Percentiles rank a stretch among this genome's conserved stretches.
Conservation (phyloP, 2,329 filamentous ascomycete species). For the Penicillium italicum region DNA sequence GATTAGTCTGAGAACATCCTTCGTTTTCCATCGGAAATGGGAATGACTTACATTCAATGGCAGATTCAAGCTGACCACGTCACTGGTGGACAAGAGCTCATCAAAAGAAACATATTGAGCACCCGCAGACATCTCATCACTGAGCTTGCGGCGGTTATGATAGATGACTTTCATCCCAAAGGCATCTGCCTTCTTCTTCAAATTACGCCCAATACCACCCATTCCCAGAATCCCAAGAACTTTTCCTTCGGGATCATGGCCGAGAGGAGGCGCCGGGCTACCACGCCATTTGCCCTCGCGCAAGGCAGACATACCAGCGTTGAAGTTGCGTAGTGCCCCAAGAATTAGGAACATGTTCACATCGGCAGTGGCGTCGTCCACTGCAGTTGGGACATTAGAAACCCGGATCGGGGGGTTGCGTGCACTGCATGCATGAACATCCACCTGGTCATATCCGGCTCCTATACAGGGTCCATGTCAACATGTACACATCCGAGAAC, state of each 20-base stretch:
- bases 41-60: slow-evolving; percentile 67
- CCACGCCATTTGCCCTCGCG: slow-evolving; percentile 68
- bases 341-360: slow-evolving; percentile 76
- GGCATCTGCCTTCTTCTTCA: slow-evolving; percentile 68
- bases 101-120: slow-evolving; percentile 61
- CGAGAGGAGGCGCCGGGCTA: slow-evolving; percentile 51
- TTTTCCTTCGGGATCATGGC: slow-evolving; percentile 76
- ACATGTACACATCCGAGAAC: not conserved
- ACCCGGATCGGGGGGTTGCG: slow-evolving; percentile 60
- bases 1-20: slow-evolving; percentile 3
- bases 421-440: slow-evolving; percentile 66
- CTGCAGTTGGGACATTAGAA: slow-evolving; percentile 76
- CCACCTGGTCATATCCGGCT: slow-evolving; percentile 81
- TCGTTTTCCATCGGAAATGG: slow-evolving; percentile 1
- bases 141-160: slow-evolving; percentile 64
- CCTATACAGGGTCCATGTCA: slow-evolving; percentile 44
- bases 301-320: slow-evolving; percentile 61
- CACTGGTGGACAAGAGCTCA: slow-evolving; percentile 63
- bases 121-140: slow-evolving; percentile 47
- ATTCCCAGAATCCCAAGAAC: slow-evolving; percentile 77
- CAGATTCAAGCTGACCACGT: slow-evolving; percentile 76
- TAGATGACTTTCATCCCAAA: slow-evolving; percentile 77
- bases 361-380: slow-evolving; percentile 81
- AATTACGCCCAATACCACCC: slow-evolving; percentile 77
- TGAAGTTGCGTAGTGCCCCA: slow-evolving; percentile 72